These are phyloP conservation scores for Pseudoneurospora amorphoporcata DNA, from an alignment of 495 filamentous ascomycete species.

Conservation along the genomic window DNA sequence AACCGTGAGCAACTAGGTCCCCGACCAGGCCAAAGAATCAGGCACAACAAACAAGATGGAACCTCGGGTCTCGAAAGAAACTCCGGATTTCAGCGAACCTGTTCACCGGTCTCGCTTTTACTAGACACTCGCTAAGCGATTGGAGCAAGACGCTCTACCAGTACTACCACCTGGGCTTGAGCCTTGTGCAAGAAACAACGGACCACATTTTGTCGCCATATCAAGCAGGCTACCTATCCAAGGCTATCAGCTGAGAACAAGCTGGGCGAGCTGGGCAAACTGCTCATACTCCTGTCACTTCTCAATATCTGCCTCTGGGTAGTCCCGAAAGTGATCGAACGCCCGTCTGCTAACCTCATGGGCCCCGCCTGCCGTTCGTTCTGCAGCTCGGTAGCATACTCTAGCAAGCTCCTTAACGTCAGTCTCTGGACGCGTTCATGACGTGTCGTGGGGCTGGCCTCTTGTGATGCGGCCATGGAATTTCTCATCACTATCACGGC, in stretches of 20 bases:
- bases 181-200: background rate
- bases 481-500: slow-evolving; percentile 8
- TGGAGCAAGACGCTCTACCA: background rate
- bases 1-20: background rate
- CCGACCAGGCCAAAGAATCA: background rate
- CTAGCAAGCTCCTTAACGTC: background rate
- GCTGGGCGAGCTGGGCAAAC: background rate
- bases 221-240: background rate
- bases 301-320: background rate
- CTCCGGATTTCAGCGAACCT: background rate
- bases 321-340: background rate
- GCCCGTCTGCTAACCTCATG: background rate
- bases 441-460: slow-evolving; percentile 21
- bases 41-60: background rate
- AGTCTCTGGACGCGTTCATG: background rate
- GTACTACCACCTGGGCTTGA: background rate
- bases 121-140: background rate
- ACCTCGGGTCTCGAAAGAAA: background rate
- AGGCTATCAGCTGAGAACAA: background rate
- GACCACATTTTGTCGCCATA: background rate
- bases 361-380: background rate
- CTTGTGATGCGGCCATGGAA: slow-evolving; percentile 15
- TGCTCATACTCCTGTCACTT: background rate
- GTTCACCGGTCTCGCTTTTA: background rate
- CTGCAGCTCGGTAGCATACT: background rate